Base-by-base conservation (phyloP, 495 filamentous ascomycete genomes). In the Penicillium paradoxum region DNA sequence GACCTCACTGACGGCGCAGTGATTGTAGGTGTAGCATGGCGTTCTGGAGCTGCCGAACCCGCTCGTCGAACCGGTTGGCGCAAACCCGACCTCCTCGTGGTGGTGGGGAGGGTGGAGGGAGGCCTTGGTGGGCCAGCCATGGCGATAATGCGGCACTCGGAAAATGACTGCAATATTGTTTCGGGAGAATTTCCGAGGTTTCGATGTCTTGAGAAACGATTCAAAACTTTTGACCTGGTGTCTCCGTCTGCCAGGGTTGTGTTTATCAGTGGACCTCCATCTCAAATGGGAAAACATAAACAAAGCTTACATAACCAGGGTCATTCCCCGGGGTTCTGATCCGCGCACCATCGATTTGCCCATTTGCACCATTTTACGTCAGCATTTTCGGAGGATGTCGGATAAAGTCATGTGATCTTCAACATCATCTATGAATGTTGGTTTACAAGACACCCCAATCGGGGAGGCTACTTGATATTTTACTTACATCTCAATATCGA, bases 11-110 rank as follows among this genome's bases (percentile, higher is more conserved):
- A 64, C 2, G 83, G 81, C 45, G 86, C 77, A 14, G 90, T 63
- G 2, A 83, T 80, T 49, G 84, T 77, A 13, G 90, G 87, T 6
- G 90, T 89, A 19, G 73, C 63, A 24, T 80, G 74, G 49, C 81
- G 59, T 18, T 73, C 67, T 29, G 72, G 50, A 2, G 49, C 58
- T 9, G 66, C 51, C 32, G 72, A 68, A 14, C 63, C 64, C 13
- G 63, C 51, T 51, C 74, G 63, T 51, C 72, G 61, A 32, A 68
- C 67, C 6, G 83, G 77, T 56, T 80, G 81, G 56, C 81, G 79
- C 72, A 81, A 77, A 56, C 71, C 70, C 43, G 74, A 69, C 60
- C 76, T 81, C 64, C 75, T 83, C 30, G 71, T 70, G 15, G 75
- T 69, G n/a, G 77, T 68, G 14, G 77, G 73, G 53, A 77, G 66